Evolutionary conservation across 805 yeast genomes (phyloP), one percentile per base, ranked within the genome.

Genomic region (Wickerhamiella dianesei): DNA sequence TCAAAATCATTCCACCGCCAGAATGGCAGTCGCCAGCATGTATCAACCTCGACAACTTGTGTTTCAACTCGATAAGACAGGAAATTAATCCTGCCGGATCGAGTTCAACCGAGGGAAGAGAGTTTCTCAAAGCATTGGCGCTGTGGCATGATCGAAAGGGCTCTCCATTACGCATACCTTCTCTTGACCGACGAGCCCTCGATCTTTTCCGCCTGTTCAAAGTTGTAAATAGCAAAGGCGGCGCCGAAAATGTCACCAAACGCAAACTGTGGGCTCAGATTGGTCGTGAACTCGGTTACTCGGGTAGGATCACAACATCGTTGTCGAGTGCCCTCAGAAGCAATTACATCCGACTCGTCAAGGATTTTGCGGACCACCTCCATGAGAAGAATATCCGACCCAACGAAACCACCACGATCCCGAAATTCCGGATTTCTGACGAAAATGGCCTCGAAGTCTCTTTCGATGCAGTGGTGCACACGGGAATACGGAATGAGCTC

Each of bases 261-360:
- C 73, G 72, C 47, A 81, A 82, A 56, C 67, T 76, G 41, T 85
- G 95, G 95, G 86, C 86, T 1, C 86, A 82, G 57, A 73, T 85
- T 8, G 89, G 89, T 13, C 69, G 87, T 46, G 94, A 83, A 55
- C 64, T 85, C 44, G 94, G 94, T 0, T 82, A 79, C 59, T 72
- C 76, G 29, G 86, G 85, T 2, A 73, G 77, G 53, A 77, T 79
- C 44, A 78, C 80, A 74, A 78, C 83, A 29, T 79, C 86, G 12
- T 61, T 82, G 41, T 77, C 85, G 13, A 74, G 86, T 14, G 73
- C 86, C 1, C 64, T 82, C 50, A 76, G 80, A 56, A 62, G 75
- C 1, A 74, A 82, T 0, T 80, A 79, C 56, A 69, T 70, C 49
- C 70, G 72, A 50, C 64, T 72, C 16, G 52, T 76, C 25, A 49